phyloP scores from a whole-genome alignment of 768 basidiomycete genomes.

The Rhodotorula taiwanensis region DNA sequence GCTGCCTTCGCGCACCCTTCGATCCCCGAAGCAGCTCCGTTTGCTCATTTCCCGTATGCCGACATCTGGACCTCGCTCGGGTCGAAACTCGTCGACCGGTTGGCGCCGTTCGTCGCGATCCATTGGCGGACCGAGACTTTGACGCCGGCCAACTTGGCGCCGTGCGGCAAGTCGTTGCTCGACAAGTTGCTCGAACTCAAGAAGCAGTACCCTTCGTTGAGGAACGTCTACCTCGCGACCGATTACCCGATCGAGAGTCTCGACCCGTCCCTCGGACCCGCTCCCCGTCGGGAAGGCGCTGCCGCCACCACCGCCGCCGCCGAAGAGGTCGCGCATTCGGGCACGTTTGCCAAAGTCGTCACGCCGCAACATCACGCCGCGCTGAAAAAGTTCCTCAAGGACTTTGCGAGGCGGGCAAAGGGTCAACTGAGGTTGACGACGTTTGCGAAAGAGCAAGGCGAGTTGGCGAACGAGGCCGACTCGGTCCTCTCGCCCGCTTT shows the following conservation, averaged over 20 bases:
- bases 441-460: slow-evolving; percentile 46
- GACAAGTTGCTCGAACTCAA: slow-evolving; percentile 45
- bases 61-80: slow-evolving; percentile 49
- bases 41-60: slow-evolving; percentile 49
- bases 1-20: not conserved
- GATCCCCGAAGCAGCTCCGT: slow-evolving; percentile 10
- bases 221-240: slow-evolving; percentile 55
- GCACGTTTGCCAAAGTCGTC: slow-evolving; percentile 50
- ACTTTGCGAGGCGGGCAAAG: slow-evolving; percentile 45
- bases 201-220: slow-evolving; percentile 42
- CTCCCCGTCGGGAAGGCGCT: slow-evolving; percentile 1
- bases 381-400: slow-evolving; percentile 48
- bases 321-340: slow-evolving; percentile 44
- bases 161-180: slow-evolving; percentile 54
- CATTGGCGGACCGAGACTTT: slow-evolving; percentile 59
- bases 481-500: not conserved
- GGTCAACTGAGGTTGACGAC: slow-evolving; percentile 49
- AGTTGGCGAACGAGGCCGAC: slow-evolving; percentile 27
- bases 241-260: slow-evolving; percentile 50
- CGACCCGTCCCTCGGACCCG: slow-evolving; percentile 35
- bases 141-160: slow-evolving; percentile 47
- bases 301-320: slow-evolving; percentile 3
- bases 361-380: slow-evolving; percentile 51
- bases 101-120: slow-evolving; percentile 51
- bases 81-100: slow-evolving; percentile 43